Conservation (phyloP, 2,329 filamentous ascomycete species). For the Fusarium neocosmosporiellum region DNA sequence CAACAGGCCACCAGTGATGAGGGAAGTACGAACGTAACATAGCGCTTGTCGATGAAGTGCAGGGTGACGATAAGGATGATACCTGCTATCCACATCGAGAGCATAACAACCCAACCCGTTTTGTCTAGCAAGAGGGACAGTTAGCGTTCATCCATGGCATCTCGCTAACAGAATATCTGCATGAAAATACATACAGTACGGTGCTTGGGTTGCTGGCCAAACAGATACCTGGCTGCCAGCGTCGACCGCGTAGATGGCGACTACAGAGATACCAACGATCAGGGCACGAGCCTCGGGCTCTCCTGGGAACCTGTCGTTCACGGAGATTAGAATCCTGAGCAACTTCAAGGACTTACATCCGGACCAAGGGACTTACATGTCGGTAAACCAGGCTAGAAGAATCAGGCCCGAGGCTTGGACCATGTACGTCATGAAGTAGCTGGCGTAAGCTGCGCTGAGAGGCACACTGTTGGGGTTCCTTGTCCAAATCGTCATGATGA, state of each 20-base stretch:
- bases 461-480: not conserved
- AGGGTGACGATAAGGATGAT: not conserved
- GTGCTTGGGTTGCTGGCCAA: not conserved
- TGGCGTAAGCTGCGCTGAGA: not conserved
- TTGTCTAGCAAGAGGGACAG: not conserved
- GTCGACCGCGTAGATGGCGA: not conserved
- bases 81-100: not conserved
- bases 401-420: not conserved
- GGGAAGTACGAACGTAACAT: not conserved
- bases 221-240: not conserved
- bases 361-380: slow-evolving; percentile 8
- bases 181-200: not conserved
- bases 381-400: not conserved
- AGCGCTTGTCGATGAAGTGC: not conserved
- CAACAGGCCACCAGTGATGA: fast-evolving
- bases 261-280: not conserved
- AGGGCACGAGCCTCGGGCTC: not conserved
- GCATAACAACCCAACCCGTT: not conserved
- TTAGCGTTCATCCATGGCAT: not conserved
- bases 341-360: not conserved
- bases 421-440: not conserved
- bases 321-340: not conserved
- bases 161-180: fast-evolving
- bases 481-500: not conserved
- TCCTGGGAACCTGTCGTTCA: not conserved